These are phyloP conservation scores for Phytophthora pini DNA, from an alignment of 352 stramenopile species.

Conservation along the genomic window DNA sequence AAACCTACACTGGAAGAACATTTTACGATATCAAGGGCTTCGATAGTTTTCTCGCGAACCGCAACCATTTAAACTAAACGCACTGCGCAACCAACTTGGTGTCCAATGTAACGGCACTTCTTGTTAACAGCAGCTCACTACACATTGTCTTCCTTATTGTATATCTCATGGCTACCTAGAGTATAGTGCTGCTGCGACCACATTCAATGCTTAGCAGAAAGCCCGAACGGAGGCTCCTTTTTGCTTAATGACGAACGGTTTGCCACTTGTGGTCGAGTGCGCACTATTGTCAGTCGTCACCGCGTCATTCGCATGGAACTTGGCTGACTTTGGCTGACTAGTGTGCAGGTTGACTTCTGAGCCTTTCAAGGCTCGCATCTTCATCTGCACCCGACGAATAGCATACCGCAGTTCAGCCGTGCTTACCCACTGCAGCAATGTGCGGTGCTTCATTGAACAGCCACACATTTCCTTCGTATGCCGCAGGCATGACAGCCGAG, in stretches of 20 bases:
- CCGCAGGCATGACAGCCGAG: constrained; percentile 65
- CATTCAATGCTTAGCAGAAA: background rate
- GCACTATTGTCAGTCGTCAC: background rate
- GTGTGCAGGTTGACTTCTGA: too few species aligned
- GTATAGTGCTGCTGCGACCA: too few species aligned
- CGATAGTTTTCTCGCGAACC: constrained; percentile 51
- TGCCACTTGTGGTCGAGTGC: constrained; percentile 1
- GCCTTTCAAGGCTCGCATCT: constrained; percentile 50
- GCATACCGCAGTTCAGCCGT: constrained; percentile 66
- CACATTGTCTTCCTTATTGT: background rate
- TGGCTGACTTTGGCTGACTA: background rate
- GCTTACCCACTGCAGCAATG: constrained; percentile 74
- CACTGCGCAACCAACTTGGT: background rate
- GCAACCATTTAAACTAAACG: constrained; percentile 9
- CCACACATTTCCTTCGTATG: constrained; percentile 72
- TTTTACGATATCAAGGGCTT: constrained; percentile 84
- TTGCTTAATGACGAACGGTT: constrained; percentile 20
- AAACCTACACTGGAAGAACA: constrained; percentile 46
- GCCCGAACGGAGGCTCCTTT: constrained; percentile 13
- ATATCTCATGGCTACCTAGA: background rate
- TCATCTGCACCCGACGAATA: constrained; percentile 74
- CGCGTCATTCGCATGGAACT: background rate
- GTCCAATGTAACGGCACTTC: too few species aligned
- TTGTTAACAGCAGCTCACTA: too few species aligned
- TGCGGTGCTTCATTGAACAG: constrained; percentile 60